Evolutionary conservation across 208 protist species (phyloP), one percentile per base, ranked within the genome.

Genomic region (Leishmania tropica): DNA sequence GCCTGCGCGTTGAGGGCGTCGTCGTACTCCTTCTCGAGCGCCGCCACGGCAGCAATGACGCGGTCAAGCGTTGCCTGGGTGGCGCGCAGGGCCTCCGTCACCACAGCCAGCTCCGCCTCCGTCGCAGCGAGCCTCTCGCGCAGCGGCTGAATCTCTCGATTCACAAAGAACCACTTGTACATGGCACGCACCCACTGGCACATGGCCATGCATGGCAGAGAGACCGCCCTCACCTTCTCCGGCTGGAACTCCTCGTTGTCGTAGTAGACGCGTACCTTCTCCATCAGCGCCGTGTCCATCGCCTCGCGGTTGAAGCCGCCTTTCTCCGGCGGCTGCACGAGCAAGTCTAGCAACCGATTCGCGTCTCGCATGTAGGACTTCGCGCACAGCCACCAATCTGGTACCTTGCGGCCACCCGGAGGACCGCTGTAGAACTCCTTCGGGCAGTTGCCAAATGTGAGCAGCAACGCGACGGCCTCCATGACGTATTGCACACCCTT

Each of bases 111-210:
- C 90, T 99, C 95, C 77, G 82, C 89, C 86, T 99, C 91, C 21
- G 98, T 96, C 11, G 90, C 85, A 8, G 85, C 84, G 40, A 99
- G 91, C 64, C 84, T 89, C 79, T 93, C 90, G 54, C 97, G 92
- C 80, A 99, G 96, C 6, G 98, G 98, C 79, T 97, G 91, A 71
- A 99, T 99, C 76, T 96, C 91, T 62, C 96, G 97, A 81, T 98
- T 97, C 21, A 99, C 98, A 83, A 98, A 96, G 88, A 99, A 98
- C 92, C 99, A 99, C 82, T 96, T 96, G 90, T 99, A 96, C 98
- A 99, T 99, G 78, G 99, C 98, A 31, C 96, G 95, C 81, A 99
- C 98, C 98, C 98, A 99, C 83, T 96, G 89, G 84, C 98, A 99
- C 92, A 99, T 99, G 80, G 98, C 97, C 87, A 98, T 99, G 88